Evolutionary conservation across 2,329 filamentous ascomycete species (phyloP).

Genomic region (Colletotrichum chlorophyti): DNA sequence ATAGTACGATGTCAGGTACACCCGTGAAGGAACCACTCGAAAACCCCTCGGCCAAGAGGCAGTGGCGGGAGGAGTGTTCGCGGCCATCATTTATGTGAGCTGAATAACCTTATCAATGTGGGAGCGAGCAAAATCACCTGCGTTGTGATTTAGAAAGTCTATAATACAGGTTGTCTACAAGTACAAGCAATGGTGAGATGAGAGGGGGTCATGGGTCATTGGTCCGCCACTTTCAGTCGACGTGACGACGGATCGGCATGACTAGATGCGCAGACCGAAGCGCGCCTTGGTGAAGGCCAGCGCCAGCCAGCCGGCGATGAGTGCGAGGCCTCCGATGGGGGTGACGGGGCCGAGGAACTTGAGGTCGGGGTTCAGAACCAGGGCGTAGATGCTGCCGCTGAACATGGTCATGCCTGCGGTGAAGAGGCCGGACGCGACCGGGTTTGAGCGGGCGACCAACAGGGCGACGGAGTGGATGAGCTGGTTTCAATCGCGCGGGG

Average conservation of each 20-base stretch:
- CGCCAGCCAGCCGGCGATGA: slow-evolving; percentile 69
- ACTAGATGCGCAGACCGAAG: slow-evolving; percentile 1
- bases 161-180: no score
- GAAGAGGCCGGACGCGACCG: slow-evolving; percentile 63
- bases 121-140: no score
- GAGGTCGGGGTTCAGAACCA: slow-evolving; percentile 69
- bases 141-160: no score
- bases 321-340: slow-evolving; percentile 66
- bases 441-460: slow-evolving; percentile 64
- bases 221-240: no score
- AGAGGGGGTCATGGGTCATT: no score
- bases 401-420: slow-evolving; percentile 72
- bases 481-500: slow-evolving; percentile 47
- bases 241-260: neutral
- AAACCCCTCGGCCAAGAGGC: no score
- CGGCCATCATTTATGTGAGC: no score
- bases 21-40: no score
- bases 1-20: no score
- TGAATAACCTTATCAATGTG: no score
- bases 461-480: slow-evolving; percentile 68
- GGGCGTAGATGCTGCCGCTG: slow-evolving; percentile 69
- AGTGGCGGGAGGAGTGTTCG: no score
- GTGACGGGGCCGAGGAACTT: slow-evolving; percentile 68
- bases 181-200: no score
- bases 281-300: slow-evolving; percentile 37